These are phyloP conservation scores for Colletotrichum caudatum DNA, from an alignment of 2,329 filamentous ascomycete species.

Conservation along the genomic window DNA sequence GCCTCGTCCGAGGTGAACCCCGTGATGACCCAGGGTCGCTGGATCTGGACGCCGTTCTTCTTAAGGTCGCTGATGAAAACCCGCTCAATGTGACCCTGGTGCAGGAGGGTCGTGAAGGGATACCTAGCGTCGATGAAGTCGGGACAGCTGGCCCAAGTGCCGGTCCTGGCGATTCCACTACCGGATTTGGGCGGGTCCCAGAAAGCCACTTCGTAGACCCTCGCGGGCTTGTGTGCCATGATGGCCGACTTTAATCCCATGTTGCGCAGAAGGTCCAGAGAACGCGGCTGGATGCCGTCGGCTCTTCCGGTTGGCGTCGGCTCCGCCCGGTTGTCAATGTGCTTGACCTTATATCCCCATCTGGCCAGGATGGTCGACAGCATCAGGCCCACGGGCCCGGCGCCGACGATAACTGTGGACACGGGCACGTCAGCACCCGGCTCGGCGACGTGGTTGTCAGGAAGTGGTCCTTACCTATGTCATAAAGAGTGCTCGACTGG, in stretches of 20 bases:
- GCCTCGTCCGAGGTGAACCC: constrained; percentile 71
- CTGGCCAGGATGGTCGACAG: constrained; percentile 88
- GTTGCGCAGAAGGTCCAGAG: constrained; percentile 86
- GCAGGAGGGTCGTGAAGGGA: constrained; percentile 76
- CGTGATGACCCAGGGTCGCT: constrained; percentile 74
- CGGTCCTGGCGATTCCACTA: constrained; percentile 72
- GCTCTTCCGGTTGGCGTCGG: constrained; percentile 88
- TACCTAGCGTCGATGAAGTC: constrained; percentile 82
- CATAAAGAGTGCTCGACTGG: constrained; percentile 51
- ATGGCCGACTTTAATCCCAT: constrained; percentile 90
- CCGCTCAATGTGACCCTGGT: constrained; percentile 78
- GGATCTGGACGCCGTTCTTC: constrained; percentile 70
- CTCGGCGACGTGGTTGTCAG: neutral
- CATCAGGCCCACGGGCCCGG: constrained; percentile 88
- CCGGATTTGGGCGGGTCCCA: constrained; percentile 73
- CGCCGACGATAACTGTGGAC: constrained; percentile 82
- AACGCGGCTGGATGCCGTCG: constrained; percentile 92
- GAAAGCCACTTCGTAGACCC: constrained; percentile 83
- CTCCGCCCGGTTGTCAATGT: constrained; percentile 90
- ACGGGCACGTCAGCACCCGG: constrained; percentile 42
- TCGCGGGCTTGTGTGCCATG: constrained; percentile 88
- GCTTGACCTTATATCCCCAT: constrained; percentile 96
- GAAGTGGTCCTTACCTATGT: constrained; percentile 55
- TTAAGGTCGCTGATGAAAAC: constrained; percentile 76
- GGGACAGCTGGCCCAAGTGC: constrained; percentile 89